phyloP scores from a whole-genome alignment of 1,284 basidiomycete genomes.

The Irpex sp. region DNA sequence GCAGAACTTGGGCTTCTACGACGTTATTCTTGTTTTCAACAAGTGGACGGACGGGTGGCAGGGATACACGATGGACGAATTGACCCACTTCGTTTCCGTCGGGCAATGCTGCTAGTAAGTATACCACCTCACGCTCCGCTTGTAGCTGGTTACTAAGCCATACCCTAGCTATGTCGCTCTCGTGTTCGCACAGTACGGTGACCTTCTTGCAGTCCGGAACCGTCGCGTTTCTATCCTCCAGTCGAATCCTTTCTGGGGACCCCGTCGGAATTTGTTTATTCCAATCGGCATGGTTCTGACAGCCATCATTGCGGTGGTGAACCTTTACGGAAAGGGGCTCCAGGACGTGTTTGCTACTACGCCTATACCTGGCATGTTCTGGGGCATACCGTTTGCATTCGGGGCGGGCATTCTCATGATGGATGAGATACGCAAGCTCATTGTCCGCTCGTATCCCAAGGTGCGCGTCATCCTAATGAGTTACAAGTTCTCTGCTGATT shows the following conservation, averaged over 20 bases:
- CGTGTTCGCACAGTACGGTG: constrained; percentile 61
- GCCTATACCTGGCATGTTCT: constrained; percentile 40
- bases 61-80: constrained; percentile 34
- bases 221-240: constrained; percentile 15
- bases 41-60: constrained; percentile 48
- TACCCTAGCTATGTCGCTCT: constrained; percentile 47
- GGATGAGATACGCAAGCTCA: constrained; percentile 37
- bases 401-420: constrained; percentile 33
- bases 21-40: constrained; percentile 41
- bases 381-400: constrained; percentile 40
- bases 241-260: constrained; percentile 33
- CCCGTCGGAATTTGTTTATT: constrained; percentile 35
- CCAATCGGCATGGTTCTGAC: constrained; percentile 35
- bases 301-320: constrained; percentile 34
- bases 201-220: constrained; percentile 16
- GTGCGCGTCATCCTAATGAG: constrained; percentile 15
- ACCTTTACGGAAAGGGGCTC: constrained; percentile 38
- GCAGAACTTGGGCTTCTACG: constrained; percentile 52
- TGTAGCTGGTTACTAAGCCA: constrained; percentile 32
- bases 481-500: background rate
- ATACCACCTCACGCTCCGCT: constrained; percentile 1
- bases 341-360: constrained; percentile 35
- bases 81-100: constrained; percentile 42
- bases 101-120: constrained; percentile 44
- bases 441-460: constrained; percentile 38